These are phyloP conservation scores for Pistacia vera DNA, from an alignment of 345 rosid genomes.

Conservation along the genomic window DNA sequence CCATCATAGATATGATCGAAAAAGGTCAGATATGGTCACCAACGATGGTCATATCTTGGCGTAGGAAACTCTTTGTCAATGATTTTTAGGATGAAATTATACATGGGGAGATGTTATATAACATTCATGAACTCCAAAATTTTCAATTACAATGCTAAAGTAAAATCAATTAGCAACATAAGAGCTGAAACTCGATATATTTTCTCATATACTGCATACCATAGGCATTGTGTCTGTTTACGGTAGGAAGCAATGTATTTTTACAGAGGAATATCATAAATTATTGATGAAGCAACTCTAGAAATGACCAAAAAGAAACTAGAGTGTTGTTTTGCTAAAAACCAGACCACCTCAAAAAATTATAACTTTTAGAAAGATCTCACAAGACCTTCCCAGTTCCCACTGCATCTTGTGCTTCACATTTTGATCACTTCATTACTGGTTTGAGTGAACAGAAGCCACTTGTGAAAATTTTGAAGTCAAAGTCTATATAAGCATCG, in stretches of 20 bases:
- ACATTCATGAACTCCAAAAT: neutral
- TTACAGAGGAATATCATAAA: neutral
- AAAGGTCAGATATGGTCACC: too few species aligned
- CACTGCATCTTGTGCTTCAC: neutral
- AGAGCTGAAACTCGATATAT: neutral
- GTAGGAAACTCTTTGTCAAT: neutral
- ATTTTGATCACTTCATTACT: neutral
- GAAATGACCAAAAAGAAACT: slow-evolving; percentile 1
- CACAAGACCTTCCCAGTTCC: slow-evolving; percentile 6
- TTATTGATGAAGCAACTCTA: neutral
- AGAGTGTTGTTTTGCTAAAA: neutral
- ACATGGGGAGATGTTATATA: neutral
- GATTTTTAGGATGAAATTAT: neutral
- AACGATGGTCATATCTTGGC: too few species aligned
- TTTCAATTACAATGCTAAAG: neutral
- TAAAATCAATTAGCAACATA: neutral
- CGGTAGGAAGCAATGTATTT: neutral
- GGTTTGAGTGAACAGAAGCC: neutral
- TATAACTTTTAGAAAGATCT: neutral
- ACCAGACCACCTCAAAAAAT: neutral
- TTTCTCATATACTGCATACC: neutral
- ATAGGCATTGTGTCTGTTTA: neutral
- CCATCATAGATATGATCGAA: too few species aligned
- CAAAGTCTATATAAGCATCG: neutral
- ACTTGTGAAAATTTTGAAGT: neutral